phyloP scores from a whole-genome alignment of 495 filamentous ascomycete species.

The Aspergillus homomorphus region DNA sequence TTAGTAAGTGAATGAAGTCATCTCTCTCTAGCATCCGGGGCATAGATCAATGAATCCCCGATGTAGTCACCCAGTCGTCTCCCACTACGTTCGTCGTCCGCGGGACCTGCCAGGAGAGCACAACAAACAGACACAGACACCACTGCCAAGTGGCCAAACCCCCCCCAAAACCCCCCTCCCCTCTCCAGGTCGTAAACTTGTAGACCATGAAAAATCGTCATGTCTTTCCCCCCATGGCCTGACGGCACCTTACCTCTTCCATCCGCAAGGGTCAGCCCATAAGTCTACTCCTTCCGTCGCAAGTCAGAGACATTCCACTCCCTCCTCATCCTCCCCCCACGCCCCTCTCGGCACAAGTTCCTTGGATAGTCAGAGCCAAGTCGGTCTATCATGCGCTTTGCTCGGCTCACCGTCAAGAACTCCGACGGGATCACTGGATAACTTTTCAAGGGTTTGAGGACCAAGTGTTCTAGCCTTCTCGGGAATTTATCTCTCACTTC shows the following conservation, averaged over 20 bases:
- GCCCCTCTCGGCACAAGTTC: too few relatives aligned
- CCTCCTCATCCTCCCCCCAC: neutral
- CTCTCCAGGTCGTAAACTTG: too few relatives aligned
- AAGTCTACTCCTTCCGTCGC: neutral
- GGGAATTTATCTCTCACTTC: neutral
- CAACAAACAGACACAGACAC: conserved; percentile 2
- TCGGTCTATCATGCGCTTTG: neutral
- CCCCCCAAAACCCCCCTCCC: too few relatives aligned
- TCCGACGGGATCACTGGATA: neutral
- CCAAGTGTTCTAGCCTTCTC: neutral
- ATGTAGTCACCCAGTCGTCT: neutral
- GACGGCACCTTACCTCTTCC: neutral
- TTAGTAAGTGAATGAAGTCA: neutral
- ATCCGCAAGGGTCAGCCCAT: conserved; percentile 7
- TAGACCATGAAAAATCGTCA: neutral
- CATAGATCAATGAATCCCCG: neutral
- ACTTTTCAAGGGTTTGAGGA: neutral
- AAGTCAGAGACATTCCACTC: neutral
- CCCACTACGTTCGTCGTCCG: too few relatives aligned
- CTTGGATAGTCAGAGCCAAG: neutral
- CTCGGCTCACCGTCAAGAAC: neutral
- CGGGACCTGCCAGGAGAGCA: neutral
- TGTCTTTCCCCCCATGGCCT: neutral
- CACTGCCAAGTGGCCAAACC: neutral
- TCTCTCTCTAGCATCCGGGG: neutral